Conservation (phyloP, 352 stramenopile genomes). For the Globisporangium paroecandrum region DNA sequence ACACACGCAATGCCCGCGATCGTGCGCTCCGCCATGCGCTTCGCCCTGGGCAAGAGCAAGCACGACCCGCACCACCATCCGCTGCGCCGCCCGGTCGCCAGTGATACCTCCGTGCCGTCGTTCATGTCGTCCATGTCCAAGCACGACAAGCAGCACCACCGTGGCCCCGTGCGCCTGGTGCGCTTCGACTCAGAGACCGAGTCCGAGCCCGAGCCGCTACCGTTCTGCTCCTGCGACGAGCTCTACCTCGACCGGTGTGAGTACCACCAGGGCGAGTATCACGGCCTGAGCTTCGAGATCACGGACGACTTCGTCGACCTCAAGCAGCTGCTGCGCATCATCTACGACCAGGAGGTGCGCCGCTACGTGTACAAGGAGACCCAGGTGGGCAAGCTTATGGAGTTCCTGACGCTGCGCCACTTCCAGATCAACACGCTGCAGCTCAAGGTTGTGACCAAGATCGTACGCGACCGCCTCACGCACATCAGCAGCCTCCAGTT, state of each 20-base stretch:
- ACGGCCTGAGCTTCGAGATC: slow-evolving; percentile 51
- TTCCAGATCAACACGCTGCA: slow-evolving; percentile 44
- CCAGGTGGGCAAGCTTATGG: slow-evolving; percentile 54
- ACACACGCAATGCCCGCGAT: slow-evolving; percentile 10
- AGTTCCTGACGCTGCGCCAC: slow-evolving; percentile 47
- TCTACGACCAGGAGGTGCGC: slow-evolving; percentile 44
- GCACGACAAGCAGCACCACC: slow-evolving; percentile 4
- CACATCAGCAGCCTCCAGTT: slow-evolving; percentile 46
- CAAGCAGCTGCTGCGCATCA: slow-evolving; percentile 42
- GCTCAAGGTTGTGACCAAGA: slow-evolving; percentile 37
- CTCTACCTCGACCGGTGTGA: slow-evolving; percentile 43
- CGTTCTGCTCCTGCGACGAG: slow-evolving; percentile 44
- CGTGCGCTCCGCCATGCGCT: slow-evolving; percentile 15
- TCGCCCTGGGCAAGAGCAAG: slow-evolving; percentile 17
- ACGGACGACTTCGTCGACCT: slow-evolving; percentile 46
- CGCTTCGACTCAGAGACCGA: slow-evolving; percentile 42
- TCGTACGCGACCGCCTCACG: slow-evolving; percentile 39
- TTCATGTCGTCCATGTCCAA: not conserved
- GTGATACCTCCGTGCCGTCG: not conserved
- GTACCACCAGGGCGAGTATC: slow-evolving; percentile 48
- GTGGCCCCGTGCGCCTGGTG: not conserved
- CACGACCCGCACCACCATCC: slow-evolving; percentile 10
- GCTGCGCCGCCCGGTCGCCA: slow-evolving; percentile 5
- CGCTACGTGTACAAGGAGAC: slow-evolving; percentile 51
- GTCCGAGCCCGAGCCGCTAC: slow-evolving; percentile 45